phyloP scores from a whole-genome alignment of 306 rosid species.

The Sophora flavescens region DNA sequence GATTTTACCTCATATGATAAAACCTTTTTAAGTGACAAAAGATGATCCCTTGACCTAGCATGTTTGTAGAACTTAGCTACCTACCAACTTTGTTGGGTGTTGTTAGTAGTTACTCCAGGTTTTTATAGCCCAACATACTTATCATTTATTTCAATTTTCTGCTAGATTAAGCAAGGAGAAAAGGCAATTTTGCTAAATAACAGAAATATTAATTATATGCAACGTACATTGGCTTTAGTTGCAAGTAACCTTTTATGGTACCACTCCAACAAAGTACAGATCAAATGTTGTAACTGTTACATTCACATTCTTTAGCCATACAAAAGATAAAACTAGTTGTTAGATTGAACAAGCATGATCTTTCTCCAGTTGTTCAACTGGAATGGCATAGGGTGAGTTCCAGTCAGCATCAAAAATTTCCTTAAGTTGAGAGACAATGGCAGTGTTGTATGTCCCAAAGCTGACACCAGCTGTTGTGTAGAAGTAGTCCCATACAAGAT shows the following conservation, averaged over 20 bases:
- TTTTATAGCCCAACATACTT: no score
- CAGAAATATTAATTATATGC: background rate
- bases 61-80: no score
- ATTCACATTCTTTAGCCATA: constrained; percentile 7
- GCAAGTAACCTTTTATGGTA: background rate
- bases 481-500: constrained; percentile 93
- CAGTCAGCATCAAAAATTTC: constrained; percentile 89
- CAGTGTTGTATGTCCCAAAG: constrained; percentile 83
- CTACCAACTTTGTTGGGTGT: no score
- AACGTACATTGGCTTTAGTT: background rate
- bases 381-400: constrained; percentile 85
- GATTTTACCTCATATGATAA: no score
- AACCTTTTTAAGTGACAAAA: no score
- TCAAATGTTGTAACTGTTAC: background rate
- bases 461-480: constrained; percentile 88
- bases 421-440: constrained; percentile 71
- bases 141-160: background rate
- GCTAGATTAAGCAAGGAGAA: background rate
- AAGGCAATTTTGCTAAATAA: background rate
- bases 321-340: constrained; percentile 31
- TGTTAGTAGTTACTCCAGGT: no score
- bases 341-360: constrained; percentile 53
- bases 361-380: constrained; percentile 55
- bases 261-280: background rate
- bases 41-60: no score